Evolutionary conservation across 2,329 filamentous ascomycete species (phyloP).

Genomic region (Alternaria novae-zelandiae): DNA sequence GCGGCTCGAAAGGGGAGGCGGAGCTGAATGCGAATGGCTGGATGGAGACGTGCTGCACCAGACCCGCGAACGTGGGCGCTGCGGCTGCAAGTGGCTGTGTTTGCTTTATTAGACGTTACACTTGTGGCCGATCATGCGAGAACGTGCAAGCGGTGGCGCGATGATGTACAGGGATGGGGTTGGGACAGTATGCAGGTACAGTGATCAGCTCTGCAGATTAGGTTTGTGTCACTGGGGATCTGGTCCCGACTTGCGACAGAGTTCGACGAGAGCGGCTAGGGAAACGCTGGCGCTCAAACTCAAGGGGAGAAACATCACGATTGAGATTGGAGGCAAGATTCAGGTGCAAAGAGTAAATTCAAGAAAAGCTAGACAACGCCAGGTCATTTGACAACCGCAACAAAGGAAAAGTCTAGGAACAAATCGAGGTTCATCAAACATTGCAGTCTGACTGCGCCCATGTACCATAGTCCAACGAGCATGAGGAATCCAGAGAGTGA

Average conservation of each 20-base stretch:
- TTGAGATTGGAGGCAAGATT: not conserved
- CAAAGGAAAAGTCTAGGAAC: conserved; percentile 16
- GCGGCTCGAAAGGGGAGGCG: not conserved
- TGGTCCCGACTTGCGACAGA: not conserved
- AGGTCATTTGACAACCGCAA: conserved; percentile 5
- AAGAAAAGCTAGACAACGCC: not conserved
- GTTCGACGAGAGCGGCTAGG: not conserved
- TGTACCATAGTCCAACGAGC: not conserved
- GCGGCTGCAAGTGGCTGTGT: not conserved
- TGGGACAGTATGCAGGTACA: not conserved
- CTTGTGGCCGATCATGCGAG: not conserved
- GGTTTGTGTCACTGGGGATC: not conserved
- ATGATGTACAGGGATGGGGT: not conserved
- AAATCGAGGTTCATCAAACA: conserved; percentile 3
- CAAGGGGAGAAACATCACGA: not conserved
- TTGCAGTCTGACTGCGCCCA: not conserved
- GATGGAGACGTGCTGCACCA: not conserved
- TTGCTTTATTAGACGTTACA: not conserved
- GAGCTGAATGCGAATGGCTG: not conserved
- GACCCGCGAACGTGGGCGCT: not conserved
- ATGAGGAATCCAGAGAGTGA: not conserved
- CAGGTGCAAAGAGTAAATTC: not conserved
- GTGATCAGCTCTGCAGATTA: not conserved
- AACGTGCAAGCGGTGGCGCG: not conserved
- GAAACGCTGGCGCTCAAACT: not conserved